Evolutionary conservation across 805 yeast genomes (phyloP).

Genomic region (Barnettozyma pratensis): DNA sequence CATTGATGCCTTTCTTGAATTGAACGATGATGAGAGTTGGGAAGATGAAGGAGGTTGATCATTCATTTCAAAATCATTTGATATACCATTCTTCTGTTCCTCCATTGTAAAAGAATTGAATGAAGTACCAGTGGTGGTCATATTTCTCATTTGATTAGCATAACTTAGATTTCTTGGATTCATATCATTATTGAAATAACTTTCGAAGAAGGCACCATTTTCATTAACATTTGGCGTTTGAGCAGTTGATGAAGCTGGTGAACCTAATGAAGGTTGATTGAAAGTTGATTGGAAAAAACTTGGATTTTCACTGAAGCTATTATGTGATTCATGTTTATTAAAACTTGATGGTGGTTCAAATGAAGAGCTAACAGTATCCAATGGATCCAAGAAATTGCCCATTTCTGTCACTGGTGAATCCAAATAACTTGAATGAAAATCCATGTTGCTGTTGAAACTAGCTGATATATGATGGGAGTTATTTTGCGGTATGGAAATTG

Average conservation of each 20-base stretch:
- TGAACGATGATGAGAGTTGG: slow-evolving; percentile 17
- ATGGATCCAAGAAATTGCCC: slow-evolving; percentile 23
- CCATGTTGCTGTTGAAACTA: slow-evolving; percentile 1
- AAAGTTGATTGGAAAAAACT: slow-evolving; percentile 18
- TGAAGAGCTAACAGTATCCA: slow-evolving; percentile 22
- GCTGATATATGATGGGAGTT: neutral
- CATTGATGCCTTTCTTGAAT: slow-evolving; percentile 16
- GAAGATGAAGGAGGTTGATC: neutral
- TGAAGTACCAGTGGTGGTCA: slow-evolving; percentile 15
- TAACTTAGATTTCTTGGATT: slow-evolving; percentile 13
- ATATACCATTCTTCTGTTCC: neutral
- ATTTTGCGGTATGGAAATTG: slow-evolving; percentile 8
- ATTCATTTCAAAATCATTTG: too few relatives aligned
- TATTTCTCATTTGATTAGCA: slow-evolving; percentile 22
- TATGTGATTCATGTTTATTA: slow-evolving; percentile 5
- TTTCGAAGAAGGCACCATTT: slow-evolving; percentile 22
- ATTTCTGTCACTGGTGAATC: slow-evolving; percentile 22
- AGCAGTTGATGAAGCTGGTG: slow-evolving; percentile 22
- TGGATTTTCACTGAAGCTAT: slow-evolving; percentile 17
- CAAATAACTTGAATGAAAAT: slow-evolving; percentile 16
- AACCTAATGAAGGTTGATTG: slow-evolving; percentile 10
- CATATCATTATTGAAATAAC: slow-evolving; percentile 14
- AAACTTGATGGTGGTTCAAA: slow-evolving; percentile 25
- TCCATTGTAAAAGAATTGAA: slow-evolving; percentile 6
- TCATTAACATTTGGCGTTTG: slow-evolving; percentile 20